Conservation (phyloP, 768 basidiomycete genomes). For the Boletus sensibilis region DNA sequence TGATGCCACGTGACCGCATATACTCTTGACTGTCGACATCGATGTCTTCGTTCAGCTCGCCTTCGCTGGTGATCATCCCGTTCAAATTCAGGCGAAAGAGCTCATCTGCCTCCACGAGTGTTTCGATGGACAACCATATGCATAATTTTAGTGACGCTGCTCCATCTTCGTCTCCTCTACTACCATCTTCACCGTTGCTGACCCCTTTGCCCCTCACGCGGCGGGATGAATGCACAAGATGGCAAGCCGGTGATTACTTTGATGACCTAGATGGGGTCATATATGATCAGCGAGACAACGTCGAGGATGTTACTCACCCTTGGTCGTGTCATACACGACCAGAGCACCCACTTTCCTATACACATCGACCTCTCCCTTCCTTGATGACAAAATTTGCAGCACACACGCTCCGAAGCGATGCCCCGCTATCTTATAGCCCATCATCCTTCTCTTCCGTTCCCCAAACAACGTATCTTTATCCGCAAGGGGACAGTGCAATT, state of each 20-base stretch:
- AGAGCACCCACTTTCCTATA: neutral
- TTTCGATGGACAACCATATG: neutral
- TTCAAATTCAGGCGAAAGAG: constrained; percentile 24
- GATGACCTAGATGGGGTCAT: neutral
- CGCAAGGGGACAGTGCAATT: constrained; percentile 17
- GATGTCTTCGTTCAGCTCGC: constrained; percentile 22
- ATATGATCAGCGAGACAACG: neutral
- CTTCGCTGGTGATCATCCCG: constrained; percentile 17
- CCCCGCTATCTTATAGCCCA: neutral
- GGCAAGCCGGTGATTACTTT: constrained; percentile 1
- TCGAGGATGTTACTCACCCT: neutral
- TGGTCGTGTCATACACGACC: constrained; percentile 3
- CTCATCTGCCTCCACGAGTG: constrained; percentile 18
- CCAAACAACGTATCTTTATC: neutral
- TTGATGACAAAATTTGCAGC: constrained; percentile 16
- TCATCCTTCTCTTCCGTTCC: neutral
- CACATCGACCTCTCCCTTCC: constrained; percentile 17
- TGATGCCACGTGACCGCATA: constrained; percentile 33
- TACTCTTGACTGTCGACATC: constrained; percentile 26
- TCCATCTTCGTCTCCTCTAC: constrained; percentile 19
- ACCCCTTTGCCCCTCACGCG: constrained; percentile 16
- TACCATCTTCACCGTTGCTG: constrained; percentile 20
- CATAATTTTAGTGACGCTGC: neutral
- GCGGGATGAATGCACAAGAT: constrained; percentile 1
- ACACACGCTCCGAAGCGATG: neutral